Evolutionary conservation across 1,284 basidiomycete genomes (phyloP), one percentile per base, ranked within the genome.

Genomic region (Pseudozyma tsukubaensis): DNA sequence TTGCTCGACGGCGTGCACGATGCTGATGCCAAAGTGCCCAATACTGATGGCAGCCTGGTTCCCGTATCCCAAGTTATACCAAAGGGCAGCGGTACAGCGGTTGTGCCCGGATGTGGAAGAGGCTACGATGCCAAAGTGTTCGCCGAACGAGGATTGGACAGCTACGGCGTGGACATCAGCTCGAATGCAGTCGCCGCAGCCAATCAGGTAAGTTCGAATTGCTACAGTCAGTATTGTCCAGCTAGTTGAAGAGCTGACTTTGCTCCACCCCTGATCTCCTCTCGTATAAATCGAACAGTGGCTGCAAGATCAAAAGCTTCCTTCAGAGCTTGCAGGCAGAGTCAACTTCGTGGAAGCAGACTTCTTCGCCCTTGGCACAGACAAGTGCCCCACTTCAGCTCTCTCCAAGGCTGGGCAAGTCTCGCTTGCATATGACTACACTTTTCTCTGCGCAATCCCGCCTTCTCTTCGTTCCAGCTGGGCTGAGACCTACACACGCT

Each of bases 361-460:
- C 57, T 77, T 77, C 53, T 77, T 77, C 66, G 50, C 53, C 7
- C 64, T 75, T 12, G 72, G 68, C 29, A 75, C 64, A 2, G 21
- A 42, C 11, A 54, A 58, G 21, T 50, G 53, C 35, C 36, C 67
- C 12, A 52, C 39, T 1, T 7, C 56, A 1, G 63, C 58, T 16
- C 57, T 74, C 1, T 52, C 72, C 16, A 50, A 63, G 44, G 36
- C 72, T 5, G 59, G 56, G 8, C 32, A 40, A 11, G 64, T 35
- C 13, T 50, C 34, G 10, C 58, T 80, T 12, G 65, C 70, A 3
- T 80, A 80, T 58, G 78, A 80, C 49, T 80, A 80, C 51, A 80
- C 78, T 4, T 80, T 80, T 60, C 55, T 80, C 29, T 80, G 78
- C 43, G 78, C 78, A 14, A 62, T 80, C 18, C 78, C 73, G 3